Conservation (phyloP, 2,329 filamentous ascomycete genomes). For the Fonsecaea monophora region DNA sequence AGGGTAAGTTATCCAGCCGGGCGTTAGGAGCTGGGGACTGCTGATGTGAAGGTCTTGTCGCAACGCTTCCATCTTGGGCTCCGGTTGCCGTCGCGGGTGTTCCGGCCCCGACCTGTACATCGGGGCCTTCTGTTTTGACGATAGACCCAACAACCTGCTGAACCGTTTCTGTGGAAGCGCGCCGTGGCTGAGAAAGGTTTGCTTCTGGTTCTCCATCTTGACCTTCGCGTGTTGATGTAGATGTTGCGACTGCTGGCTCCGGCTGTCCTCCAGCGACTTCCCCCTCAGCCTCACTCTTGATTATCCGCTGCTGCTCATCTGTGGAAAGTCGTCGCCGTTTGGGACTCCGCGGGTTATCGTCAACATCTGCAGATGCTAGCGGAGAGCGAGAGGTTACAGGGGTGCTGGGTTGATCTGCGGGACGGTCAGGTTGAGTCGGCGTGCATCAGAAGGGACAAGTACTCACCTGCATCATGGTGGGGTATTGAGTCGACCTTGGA, state of each 20-base stretch:
- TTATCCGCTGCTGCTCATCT: constrained; percentile 47
- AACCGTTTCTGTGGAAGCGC: constrained; percentile 46
- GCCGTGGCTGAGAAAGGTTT: constrained; percentile 28
- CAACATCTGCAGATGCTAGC: constrained; percentile 7
- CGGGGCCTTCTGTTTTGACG: neutral
- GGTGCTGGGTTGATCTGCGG: neutral
- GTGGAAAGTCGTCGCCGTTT: constrained; percentile 39
- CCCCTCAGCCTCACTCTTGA: neutral
- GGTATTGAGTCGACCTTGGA: neutral
- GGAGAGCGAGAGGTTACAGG: constrained; percentile 7
- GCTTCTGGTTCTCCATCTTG: constrained; percentile 14
- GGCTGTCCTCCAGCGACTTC: neutral
- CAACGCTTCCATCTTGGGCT: constrained; percentile 6
- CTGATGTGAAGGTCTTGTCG: constrained; percentile 15
- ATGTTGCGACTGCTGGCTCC: neutral
- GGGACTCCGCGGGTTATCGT: constrained; percentile 36
- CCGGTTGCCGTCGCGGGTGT: constrained; percentile 6
- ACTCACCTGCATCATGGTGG: constrained; percentile 21
- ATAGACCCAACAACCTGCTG: constrained; percentile 39
- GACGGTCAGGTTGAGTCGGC: neutral
- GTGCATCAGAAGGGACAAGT: neutral
- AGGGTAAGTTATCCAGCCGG: constrained; percentile 66
- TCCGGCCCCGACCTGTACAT: neutral
- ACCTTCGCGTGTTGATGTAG: constrained; percentile 2
- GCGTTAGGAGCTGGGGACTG: constrained; percentile 41